Conservation (phyloP, 345 rosid species). For the Erysimum cheiranthoides region DNA sequence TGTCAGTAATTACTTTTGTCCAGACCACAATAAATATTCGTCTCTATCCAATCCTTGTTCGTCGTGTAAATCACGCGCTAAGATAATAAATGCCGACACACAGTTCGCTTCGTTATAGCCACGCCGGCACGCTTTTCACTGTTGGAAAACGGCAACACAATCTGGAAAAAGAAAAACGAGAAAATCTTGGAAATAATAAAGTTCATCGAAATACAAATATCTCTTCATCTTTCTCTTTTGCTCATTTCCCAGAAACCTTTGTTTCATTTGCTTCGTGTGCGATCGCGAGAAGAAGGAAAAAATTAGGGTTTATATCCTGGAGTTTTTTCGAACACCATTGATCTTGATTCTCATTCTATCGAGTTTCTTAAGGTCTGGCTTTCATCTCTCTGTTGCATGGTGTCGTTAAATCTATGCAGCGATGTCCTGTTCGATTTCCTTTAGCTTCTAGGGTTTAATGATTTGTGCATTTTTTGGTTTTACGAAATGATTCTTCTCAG, state of each 20-base stretch:
- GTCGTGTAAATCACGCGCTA: conserved; percentile 43
- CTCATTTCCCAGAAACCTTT: conserved; percentile 47
- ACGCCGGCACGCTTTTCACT: conserved; percentile 30
- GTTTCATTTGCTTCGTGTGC: conserved; percentile 42
- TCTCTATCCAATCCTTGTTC: conserved; percentile 28
- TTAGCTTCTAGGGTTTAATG: conserved; percentile 48
- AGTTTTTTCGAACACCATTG: conserved; percentile 31
- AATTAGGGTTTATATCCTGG: conserved; percentile 41
- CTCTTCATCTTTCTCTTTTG: conserved; percentile 43
- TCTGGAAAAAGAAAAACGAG: neutral
- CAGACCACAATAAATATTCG: conserved; percentile 38
- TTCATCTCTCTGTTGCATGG: conserved; percentile 43
- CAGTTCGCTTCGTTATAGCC: conserved; percentile 17
- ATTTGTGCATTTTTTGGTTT: conserved; percentile 31
- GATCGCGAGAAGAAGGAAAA: conserved; percentile 41
- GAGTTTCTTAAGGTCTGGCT: conserved; percentile 37
- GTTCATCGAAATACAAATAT: conserved; percentile 43
- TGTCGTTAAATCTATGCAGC: conserved; percentile 27
- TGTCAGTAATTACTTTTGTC: conserved; percentile 44
- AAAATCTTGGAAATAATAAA: conserved; percentile 26
- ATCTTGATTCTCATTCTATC: conserved; percentile 9
- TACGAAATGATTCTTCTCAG: conserved; percentile 8
- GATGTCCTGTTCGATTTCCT: conserved; percentile 33
- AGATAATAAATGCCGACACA: conserved; percentile 16
- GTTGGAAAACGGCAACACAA: conserved; percentile 37